Percentiles rank a stretch among this genome's conserved stretches.
Conservation (phyloP, 805 yeast genomes). For the Ogataea neopini region DNA sequence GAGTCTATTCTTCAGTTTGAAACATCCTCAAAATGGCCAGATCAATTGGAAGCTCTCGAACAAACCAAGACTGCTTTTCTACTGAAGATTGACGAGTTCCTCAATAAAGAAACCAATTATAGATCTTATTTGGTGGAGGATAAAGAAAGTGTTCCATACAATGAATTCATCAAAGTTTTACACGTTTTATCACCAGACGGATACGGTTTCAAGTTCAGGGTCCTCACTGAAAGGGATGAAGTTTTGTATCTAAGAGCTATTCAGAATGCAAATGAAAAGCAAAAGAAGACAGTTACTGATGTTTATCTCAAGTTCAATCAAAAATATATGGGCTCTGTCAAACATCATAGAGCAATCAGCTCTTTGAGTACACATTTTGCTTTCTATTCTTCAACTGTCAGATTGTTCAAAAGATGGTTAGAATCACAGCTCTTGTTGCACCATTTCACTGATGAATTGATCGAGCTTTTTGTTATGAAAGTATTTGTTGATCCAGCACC, state of each 20-base stretch:
- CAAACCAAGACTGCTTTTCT: slow-evolving; percentile 89
- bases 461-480: slow-evolving; percentile 79
- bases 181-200: slow-evolving; percentile 86
- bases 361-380: slow-evolving; percentile 71
- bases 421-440: slow-evolving; percentile 73
- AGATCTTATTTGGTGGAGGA: slow-evolving; percentile 66
- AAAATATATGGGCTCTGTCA: slow-evolving; percentile 63
- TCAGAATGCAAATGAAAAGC: slow-evolving; percentile 60
- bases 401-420: slow-evolving; percentile 88
- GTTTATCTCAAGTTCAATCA: slow-evolving; percentile 65
- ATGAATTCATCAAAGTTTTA: slow-evolving; percentile 55
- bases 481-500: slow-evolving; percentile 89
- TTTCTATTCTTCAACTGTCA: slow-evolving; percentile 73
- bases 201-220: slow-evolving; percentile 76
- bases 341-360: slow-evolving; percentile 80
- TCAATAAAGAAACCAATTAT: slow-evolving; percentile 55
- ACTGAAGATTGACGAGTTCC: slow-evolving; percentile 55
- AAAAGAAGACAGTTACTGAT: slow-evolving; percentile 57
- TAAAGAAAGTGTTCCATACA: slow-evolving; percentile 60
- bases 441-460: slow-evolving; percentile 74
- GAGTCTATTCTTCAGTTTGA: slow-evolving; percentile 86
- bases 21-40: slow-evolving; percentile 93
- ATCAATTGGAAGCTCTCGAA: slow-evolving; percentile 80
- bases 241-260: slow-evolving; percentile 70
- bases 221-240: slow-evolving; percentile 84